Evolutionary conservation across 1,284 basidiomycete genomes (phyloP).

Genomic region (Vanrija humicola): DNA sequence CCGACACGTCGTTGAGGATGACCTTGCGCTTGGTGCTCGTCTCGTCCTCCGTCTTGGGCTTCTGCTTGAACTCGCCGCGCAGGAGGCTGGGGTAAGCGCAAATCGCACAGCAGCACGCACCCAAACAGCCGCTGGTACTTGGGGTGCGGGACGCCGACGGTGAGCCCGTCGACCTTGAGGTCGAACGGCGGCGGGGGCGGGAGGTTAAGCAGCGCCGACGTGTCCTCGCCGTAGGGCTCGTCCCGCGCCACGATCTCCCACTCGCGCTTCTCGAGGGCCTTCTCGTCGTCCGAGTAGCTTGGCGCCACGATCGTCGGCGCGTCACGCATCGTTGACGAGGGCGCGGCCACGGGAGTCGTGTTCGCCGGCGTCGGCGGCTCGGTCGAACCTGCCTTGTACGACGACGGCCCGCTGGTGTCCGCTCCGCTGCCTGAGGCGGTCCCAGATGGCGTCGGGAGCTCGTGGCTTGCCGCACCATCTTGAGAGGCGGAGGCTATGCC

Average conservation of each 20-base stretch:
- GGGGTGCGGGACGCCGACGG: constrained; percentile 43
- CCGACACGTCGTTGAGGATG: constrained; percentile 45
- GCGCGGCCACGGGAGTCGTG: background rate
- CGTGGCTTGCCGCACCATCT: too few species aligned
- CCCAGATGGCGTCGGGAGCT: too few species aligned
- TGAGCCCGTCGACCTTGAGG: constrained; percentile 38
- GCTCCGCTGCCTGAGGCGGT: too few species aligned
- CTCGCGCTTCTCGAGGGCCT: background rate
- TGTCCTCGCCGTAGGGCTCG: background rate
- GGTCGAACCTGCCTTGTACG: too few species aligned
- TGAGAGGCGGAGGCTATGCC: too few species aligned
- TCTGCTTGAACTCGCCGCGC: constrained; percentile 8
- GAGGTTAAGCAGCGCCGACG: constrained; percentile 33
- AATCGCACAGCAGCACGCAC: background rate
- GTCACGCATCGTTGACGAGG: background rate
- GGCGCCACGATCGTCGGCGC: background rate
- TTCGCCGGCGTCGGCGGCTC: too few species aligned
- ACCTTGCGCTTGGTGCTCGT: constrained; percentile 17
- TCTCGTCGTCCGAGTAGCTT: background rate
- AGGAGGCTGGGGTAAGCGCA: constrained; percentile 3
- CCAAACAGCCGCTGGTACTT: background rate
- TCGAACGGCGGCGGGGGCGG: constrained; percentile 47
- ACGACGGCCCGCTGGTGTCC: too few species aligned
- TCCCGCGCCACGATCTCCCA: background rate
- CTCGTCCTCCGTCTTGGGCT: constrained; percentile 7